Base-by-base conservation (phyloP, 2,329 filamentous ascomycete species). In the Pyricularia grisea region DNA sequence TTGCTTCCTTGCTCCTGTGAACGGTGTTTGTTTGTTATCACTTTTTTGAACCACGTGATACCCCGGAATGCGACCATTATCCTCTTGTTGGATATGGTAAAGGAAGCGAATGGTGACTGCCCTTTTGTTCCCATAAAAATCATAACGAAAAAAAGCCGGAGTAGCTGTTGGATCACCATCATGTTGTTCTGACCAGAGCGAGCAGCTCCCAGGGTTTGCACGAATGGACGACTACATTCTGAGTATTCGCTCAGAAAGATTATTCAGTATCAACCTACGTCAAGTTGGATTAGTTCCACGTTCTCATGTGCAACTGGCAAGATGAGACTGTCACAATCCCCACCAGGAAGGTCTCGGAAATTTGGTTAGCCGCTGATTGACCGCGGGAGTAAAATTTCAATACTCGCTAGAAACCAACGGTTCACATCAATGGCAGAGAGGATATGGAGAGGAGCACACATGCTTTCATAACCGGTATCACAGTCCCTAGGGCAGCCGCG, bases 391-490 rank as follows among this genome's bases (percentile, higher is more conserved):
- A 55, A n/a, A 55, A n/a, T n/a, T n/a, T 6, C 42, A n/a, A n/a
- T 50, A 17, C 17, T 55, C n/a, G 20, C 42, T 55, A n/a, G 42
- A 55, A 55, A 55, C 20, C 42, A 55, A 55, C 42, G 1, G n/a
- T 55, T 55, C 42, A n/a, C 42, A n/a, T 55, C 42, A 55, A 6
- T 55, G 20, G 42, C 42, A 55, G 4, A n/a, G 7, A 7, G 42
- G 42, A 20, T n/a, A n/a, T 55, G 42, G 42, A 55, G 42, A 55
- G 2, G 58, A 61, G n/a, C n/a, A 61, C 10, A 27, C 12, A 61
- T 61, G 58, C 25, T 61, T 61, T 61, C 58, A 61, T 61, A 61
- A 61, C n/a, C 58, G n/a, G 58, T 61, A 61, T 61, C 23, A 61
- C 58, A 61, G 23, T 27, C 58, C 58, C n/a, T 10, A 25, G 23